These are phyloP conservation scores for Ceratobasidium papillatum DNA, from an alignment of 1,284 basidiomycete genomes.

Conservation along the genomic window DNA sequence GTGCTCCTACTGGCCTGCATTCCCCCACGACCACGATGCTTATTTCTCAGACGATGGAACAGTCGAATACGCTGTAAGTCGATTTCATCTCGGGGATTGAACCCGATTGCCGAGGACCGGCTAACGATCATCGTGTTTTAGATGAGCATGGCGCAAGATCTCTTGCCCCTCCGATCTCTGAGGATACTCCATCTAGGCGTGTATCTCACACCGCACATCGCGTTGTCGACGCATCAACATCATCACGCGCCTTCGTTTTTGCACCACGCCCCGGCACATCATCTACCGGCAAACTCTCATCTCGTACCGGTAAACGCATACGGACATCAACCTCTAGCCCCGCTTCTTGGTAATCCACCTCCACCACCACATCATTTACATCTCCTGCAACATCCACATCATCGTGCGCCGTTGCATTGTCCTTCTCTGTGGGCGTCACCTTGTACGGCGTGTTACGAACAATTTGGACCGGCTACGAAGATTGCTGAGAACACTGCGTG, in stretches of 20 bases:
- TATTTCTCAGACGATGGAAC: conserved; percentile 36
- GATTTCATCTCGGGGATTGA: neutral
- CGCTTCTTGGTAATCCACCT: conserved; percentile 25
- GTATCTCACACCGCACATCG: conserved; percentile 29
- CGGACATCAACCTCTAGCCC: neutral
- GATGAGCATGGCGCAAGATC: conserved; percentile 33
- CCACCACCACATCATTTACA: conserved; percentile 43
- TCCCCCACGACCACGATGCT: conserved; percentile 38
- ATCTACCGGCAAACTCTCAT: neutral
- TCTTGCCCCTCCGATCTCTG: conserved; percentile 18
- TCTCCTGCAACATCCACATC: conserved; percentile 43
- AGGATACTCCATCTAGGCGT: conserved; percentile 26
- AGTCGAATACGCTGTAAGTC: conserved; percentile 35
- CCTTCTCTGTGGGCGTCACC: conserved; percentile 45
- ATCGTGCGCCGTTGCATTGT: conserved; percentile 17
- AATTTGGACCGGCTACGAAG: conserved; percentile 31
- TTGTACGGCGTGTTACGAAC: conserved; percentile 11
- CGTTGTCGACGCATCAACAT: conserved; percentile 29
- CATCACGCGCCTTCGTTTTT: conserved; percentile 2
- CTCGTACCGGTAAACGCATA: neutral
- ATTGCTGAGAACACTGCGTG: conserved; percentile 27
- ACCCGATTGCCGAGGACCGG: neutral
- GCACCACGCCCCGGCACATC: neutral
- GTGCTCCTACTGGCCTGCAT: conserved; percentile 36
- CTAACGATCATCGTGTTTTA: neutral